Evolutionary conservation across 441 rosid species (phyloP).

Genomic region (Gossypium gossypioides): DNA sequence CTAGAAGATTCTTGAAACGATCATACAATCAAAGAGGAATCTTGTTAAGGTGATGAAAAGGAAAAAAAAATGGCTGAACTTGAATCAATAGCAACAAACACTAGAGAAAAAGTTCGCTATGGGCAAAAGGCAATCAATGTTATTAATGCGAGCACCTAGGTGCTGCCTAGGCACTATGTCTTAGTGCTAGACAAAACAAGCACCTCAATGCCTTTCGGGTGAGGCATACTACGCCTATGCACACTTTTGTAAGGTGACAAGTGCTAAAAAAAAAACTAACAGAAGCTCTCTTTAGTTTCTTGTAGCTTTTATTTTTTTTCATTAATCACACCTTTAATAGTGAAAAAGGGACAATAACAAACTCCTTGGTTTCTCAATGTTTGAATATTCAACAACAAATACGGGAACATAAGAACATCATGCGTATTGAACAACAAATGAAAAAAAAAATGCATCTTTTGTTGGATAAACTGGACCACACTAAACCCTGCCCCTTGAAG

Average conservation of each 20-base stretch:
- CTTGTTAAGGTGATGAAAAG: not conserved
- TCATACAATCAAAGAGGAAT: not conserved
- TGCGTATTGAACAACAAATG: not conserved
- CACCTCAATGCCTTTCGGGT: not conserved
- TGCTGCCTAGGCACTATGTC: not conserved
- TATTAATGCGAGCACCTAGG: not conserved
- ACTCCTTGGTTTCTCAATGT: not conserved
- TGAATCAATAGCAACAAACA: not conserved
- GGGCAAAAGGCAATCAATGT: not conserved
- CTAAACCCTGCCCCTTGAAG: not conserved
- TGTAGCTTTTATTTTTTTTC: not conserved
- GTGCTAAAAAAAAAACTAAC: not conserved
- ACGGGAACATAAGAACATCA: not conserved
- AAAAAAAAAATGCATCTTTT: not conserved
- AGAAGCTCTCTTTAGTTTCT: not conserved
- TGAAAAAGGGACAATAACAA: not conserved
- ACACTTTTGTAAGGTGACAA: not conserved
- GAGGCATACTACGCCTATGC: not conserved
- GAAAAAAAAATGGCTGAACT: not conserved
- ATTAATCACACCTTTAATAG: not conserved
- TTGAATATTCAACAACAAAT: not conserved
- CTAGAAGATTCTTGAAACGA: not conserved
- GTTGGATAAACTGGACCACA: not conserved
- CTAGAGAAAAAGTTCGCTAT: not conserved
- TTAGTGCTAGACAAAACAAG: not conserved